Percentiles rank a stretch among this genome's conserved stretches.
phyloP scores from a whole-genome alignment of 106 monocot genomes.

The Allium cepa region DNA sequence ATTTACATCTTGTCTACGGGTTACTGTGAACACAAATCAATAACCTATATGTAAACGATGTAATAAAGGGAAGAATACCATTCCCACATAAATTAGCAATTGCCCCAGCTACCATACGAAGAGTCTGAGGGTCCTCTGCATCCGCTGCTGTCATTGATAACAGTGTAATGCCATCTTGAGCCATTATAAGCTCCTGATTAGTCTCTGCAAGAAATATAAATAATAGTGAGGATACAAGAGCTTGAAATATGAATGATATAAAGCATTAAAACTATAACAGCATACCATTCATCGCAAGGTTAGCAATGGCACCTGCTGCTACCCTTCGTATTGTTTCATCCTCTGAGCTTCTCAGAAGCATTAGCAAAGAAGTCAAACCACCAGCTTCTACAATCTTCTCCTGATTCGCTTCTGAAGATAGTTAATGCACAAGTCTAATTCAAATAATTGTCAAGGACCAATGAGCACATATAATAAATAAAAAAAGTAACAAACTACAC shows the following conservation, averaged over 20 bases:
- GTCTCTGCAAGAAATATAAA: slow-evolving; percentile 44
- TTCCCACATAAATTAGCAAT: slow-evolving; percentile 98
- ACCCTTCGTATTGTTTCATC: slow-evolving; percentile 95
- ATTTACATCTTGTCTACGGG: not conserved
- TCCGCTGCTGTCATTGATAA: slow-evolving; percentile 72
- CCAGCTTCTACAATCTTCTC: slow-evolving; percentile 99
- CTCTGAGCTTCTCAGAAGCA: slow-evolving; percentile 84
- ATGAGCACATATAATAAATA: too few species aligned
- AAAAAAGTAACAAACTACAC: not conserved
- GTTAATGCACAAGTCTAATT: not conserved
- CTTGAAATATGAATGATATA: not conserved
- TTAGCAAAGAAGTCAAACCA: slow-evolving; percentile 79
- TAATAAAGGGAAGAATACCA: slow-evolving; percentile 31
- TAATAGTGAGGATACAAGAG: not conserved
- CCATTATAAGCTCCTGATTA: slow-evolving; percentile 95
- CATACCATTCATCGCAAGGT: slow-evolving; percentile 99
- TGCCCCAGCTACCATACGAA: slow-evolving; percentile 98
- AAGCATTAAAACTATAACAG: not conserved
- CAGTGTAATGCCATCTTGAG: slow-evolving; percentile 75
- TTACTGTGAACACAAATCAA: not conserved
- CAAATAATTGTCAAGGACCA: too few species aligned
- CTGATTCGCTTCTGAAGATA: slow-evolving; percentile 91
- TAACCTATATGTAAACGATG: not conserved
- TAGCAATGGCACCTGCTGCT: slow-evolving; percentile 97
- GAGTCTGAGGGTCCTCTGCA: slow-evolving; percentile 97